Evolutionary conservation across 108 stramenopile species (phyloP), one percentile per base, ranked within the genome.

Genomic region (Skeletonema grethae): DNA sequence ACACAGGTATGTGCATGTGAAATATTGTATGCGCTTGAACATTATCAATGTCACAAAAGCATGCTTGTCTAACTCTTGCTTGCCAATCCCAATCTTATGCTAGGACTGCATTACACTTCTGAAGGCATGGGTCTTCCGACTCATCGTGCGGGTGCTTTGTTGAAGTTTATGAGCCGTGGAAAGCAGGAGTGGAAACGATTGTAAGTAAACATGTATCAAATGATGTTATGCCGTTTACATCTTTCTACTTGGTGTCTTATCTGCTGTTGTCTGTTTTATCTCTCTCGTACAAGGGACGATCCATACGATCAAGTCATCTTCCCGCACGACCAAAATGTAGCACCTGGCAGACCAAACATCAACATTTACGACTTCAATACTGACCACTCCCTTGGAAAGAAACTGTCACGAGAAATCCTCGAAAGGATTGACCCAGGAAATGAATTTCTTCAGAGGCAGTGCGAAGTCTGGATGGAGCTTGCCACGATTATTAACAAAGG

Each of bases 271-370:
- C 25, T 28, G 1, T 28, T 28, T 28, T 1, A 28, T 6, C 34
- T 34, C 34, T 34, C 38, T 39, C 38, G 3, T 12, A 39, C 7
- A 18, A 60, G 76, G 8, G 73, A 76, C 20, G 85, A 86, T 57
- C 85, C 85, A 3, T 86, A 86, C 67, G 85, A 86, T 60, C 71
- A 84, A 66, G 64, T 86, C 18, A 43, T 82, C 25, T 86, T 86
- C 53, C 85, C 75, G 10, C 11, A 24, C 5, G 80, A 83, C 43
- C 28, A 43, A 4, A 43, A 73, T 29, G 82, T 80, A 20, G 62
- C 61, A 22, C 32, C 48, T 25, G 82, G 79, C 18, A 32, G 16
- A 16, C 85, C 85, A 29, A 83, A 81, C 58, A 48, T 65, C 34
- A 38, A 62, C 12, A 32, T 35, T 3, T 86, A 86, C 70, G 63